Conservation (phyloP, 805 yeast genomes). For the Candida quercuum region DNA sequence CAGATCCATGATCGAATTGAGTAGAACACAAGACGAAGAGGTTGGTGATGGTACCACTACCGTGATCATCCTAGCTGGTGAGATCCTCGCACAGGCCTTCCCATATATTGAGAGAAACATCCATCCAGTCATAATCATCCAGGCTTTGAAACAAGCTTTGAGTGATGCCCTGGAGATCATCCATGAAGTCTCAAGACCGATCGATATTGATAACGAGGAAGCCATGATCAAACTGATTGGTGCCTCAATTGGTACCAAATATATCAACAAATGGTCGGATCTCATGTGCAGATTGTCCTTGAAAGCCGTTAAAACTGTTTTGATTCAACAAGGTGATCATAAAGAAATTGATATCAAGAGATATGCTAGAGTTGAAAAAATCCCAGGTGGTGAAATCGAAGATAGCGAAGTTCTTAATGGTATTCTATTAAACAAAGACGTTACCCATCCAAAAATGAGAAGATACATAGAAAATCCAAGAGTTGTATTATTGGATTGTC, state of each 20-base stretch:
- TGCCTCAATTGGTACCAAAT: constrained; percentile 95
- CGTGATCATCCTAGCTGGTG: constrained; percentile 95
- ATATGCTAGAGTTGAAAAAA: constrained; percentile 89
- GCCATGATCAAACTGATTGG: constrained; percentile 84
- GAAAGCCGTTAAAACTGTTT: constrained; percentile 81
- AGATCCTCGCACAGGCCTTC: constrained; percentile 89
- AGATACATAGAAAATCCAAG: constrained; percentile 86
- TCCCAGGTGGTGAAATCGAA: constrained; percentile 96
- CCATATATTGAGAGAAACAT: constrained; percentile 93
- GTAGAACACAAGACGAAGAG: constrained; percentile 97
- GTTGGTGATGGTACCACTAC: constrained; percentile 99
- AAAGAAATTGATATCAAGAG: constrained; percentile 91
- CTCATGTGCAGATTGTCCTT: constrained; percentile 88
- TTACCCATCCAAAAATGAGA: constrained; percentile 98
- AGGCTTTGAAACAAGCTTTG: constrained; percentile 87
- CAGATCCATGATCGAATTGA: constrained; percentile 93
- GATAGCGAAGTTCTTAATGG: constrained; percentile 89
- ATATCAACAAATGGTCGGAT: constrained; percentile 83
- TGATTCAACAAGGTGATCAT: constrained; percentile 52
- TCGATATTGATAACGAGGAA: constrained; percentile 75
- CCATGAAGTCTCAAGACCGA: constrained; percentile 74
- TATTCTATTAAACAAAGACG: constrained; percentile 89
- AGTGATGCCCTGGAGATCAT: constrained; percentile 87
- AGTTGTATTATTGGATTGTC: constrained; percentile 86
- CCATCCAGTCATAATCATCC: constrained; percentile 94